These are phyloP conservation scores for Didymella pinodella DNA, from an alignment of 2,329 filamentous ascomycete species.

Conservation along the genomic window DNA sequence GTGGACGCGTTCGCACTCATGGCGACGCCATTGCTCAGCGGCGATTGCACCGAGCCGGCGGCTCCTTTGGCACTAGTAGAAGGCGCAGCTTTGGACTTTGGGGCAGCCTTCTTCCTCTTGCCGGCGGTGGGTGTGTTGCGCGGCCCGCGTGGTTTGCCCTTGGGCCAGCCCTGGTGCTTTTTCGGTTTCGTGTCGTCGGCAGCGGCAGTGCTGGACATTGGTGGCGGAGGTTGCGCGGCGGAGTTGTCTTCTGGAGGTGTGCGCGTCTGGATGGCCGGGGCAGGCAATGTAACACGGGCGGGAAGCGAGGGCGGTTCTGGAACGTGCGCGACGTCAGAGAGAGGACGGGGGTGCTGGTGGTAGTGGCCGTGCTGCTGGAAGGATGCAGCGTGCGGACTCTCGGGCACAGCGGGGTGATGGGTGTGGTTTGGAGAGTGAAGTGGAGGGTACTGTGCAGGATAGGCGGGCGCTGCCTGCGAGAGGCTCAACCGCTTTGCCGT, in stretches of 20 bases:
- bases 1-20: constrained; percentile 32
- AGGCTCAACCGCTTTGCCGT: constrained; percentile 42
- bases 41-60: constrained; percentile 45
- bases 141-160: constrained; percentile 56
- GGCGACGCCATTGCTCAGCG: constrained; percentile 39
- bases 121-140: constrained; percentile 45
- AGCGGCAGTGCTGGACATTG: constrained; percentile 12
- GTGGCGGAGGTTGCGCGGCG: constrained; percentile 22
- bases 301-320: constrained; percentile 22
- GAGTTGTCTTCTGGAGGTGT: constrained; percentile 51
- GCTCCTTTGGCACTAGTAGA: constrained; percentile 26
- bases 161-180: constrained; percentile 54
- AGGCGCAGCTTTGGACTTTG: constrained; percentile 42
- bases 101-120: constrained; percentile 52
- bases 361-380: constrained; percentile 18
- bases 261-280: constrained; percentile 46
- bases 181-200: constrained; percentile 37
- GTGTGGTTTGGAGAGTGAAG: constrained; percentile 12
- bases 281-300: constrained; percentile 19
- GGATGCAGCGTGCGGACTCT: constrained; percentile 23
- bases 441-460: constrained; percentile 20
- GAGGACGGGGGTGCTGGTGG: constrained; percentile 23
- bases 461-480: constrained; percentile 26
- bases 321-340: constrained; percentile 29
- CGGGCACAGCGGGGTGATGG: constrained; percentile 16